Conservation (phyloP, 495 filamentous ascomycete species). For the Clohesyomyces aquaticus region DNA sequence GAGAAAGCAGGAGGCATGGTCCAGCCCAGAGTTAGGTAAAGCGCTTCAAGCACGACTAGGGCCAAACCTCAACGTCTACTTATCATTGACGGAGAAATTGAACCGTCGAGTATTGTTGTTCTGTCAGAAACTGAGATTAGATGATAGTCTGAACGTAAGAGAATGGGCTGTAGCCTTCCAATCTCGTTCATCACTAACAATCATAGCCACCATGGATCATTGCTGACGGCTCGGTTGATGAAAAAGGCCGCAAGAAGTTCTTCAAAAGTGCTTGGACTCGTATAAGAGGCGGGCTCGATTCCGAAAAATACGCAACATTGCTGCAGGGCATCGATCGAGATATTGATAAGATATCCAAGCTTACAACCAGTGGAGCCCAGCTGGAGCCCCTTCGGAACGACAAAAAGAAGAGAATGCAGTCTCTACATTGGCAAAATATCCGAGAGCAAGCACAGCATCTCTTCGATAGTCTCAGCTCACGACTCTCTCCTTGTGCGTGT, state of each 20-base stretch:
- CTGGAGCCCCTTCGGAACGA: slow-evolving; percentile 12
- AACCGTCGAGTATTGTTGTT: slow-evolving; percentile 22
- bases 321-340: slow-evolving; percentile 18
- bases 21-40: slow-evolving; percentile 27
- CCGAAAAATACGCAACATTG: slow-evolving; percentile 15
- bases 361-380: slow-evolving; percentile 14
- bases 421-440: slow-evolving; percentile 33
- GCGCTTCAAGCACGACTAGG: slow-evolving; percentile 37
- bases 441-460: slow-evolving; percentile 38
- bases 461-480: slow-evolving; percentile 33
- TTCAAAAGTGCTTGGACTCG: slow-evolving; percentile 36
- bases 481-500: slow-evolving; percentile 37
- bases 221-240: slow-evolving; percentile 11
- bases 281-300: slow-evolving; percentile 31
- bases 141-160: slow-evolving; percentile 10
- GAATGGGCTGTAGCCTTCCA: not conserved
- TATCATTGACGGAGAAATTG: slow-evolving; percentile 30
- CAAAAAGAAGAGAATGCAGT: slow-evolving; percentile 5
- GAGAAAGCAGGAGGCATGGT: slow-evolving; percentile 37
- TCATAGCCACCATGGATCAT: slow-evolving; percentile 18
- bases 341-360: slow-evolving; percentile 14
- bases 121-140: slow-evolving; percentile 35
- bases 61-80: slow-evolving; percentile 31
- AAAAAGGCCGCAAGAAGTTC: slow-evolving; percentile 11
- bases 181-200: slow-evolving; percentile 17